These are phyloP conservation scores for Protea cynaroides DNA, from an alignment of 164 flowering plant genomes.

Conservation along the genomic window DNA sequence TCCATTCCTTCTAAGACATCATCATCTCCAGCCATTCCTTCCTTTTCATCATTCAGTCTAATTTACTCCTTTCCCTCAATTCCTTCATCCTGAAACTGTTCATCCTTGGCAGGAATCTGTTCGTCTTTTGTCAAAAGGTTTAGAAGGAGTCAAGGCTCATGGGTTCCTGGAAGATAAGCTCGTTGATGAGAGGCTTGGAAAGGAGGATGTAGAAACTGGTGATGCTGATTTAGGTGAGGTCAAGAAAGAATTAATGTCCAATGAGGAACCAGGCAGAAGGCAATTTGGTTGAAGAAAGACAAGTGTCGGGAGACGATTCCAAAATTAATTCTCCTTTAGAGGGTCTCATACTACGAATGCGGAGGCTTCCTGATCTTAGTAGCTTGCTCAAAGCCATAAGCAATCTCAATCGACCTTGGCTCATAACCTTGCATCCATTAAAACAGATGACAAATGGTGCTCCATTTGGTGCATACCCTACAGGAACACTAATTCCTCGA, in stretches of 20 bases:
- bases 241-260: not conserved
- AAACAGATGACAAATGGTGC: too few relatives aligned
- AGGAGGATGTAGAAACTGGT: not conserved
- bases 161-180: not conserved
- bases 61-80: not conserved
- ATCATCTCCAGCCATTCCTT: slow-evolving; percentile 27
- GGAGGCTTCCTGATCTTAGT: too few relatives aligned
- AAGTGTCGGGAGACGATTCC: too few relatives aligned
- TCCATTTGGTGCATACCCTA: too few relatives aligned
- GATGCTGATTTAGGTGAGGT: not conserved
- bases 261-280: not conserved
- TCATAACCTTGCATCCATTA: too few relatives aligned
- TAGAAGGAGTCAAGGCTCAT: not conserved
- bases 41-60: slow-evolving; percentile 12
- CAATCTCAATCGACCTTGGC: too few relatives aligned
- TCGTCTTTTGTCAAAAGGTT: not conserved
- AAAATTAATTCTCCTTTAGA: too few relatives aligned
- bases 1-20: slow-evolving; percentile 97
- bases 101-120: not conserved
- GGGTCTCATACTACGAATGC: too few relatives aligned
- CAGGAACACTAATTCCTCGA: too few relatives aligned
- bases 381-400: too few relatives aligned
- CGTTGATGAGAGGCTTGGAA: not conserved
- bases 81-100: slow-evolving; percentile 5
- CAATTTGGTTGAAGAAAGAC: not conserved